A percentile compares a stretch with the other conserved stretches of the same genome.
phyloP scores from a whole-genome alignment of 2,329 filamentous ascomycete species.

The Aureobasidium sp. region DNA sequence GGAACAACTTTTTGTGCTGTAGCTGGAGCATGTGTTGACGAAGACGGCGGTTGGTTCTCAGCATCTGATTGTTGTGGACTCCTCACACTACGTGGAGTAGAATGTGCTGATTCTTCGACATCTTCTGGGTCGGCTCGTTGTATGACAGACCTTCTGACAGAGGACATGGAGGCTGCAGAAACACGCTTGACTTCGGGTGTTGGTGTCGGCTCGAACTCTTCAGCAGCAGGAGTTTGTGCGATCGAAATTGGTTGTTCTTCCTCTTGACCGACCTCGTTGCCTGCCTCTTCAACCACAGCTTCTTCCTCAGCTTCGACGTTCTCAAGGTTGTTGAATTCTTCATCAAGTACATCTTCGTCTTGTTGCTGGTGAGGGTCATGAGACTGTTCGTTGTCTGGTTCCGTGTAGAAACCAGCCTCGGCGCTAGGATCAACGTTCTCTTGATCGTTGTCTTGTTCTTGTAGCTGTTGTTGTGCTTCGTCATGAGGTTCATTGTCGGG shows the following conservation, averaged over 20 bases:
- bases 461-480: neutral
- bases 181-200: slow-evolving; percentile 22
- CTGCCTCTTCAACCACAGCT: neutral
- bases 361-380: neutral
- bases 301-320: neutral
- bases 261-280: neutral
- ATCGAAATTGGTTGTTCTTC: slow-evolving; percentile 3
- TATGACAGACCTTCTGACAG: slow-evolving; percentile 1
- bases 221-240: slow-evolving; percentile 21
- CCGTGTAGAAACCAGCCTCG: slow-evolving; percentile 6
- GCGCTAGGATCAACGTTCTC: neutral
- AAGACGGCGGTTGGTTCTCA: slow-evolving; percentile 70
- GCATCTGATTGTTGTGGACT: slow-evolving; percentile 63
- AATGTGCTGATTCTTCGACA: slow-evolving; percentile 53
- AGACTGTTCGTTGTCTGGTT: neutral
- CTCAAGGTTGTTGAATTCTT: slow-evolving; percentile 8
- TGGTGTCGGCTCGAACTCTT: slow-evolving; percentile 33
- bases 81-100: slow-evolving; percentile 46
- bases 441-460: slow-evolving; percentile 1
- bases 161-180: neutral
- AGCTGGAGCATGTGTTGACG: slow-evolving; percentile 25
- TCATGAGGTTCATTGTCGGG: slow-evolving; percentile 1
- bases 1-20: slow-evolving; percentile 19
- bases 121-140: slow-evolving; percentile 37
- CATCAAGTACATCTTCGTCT: slow-evolving; percentile 1